These are phyloP conservation scores for Chalaropsis ovoidea DNA, from an alignment of 2,329 filamentous ascomycete genomes.

Conservation along the genomic window DNA sequence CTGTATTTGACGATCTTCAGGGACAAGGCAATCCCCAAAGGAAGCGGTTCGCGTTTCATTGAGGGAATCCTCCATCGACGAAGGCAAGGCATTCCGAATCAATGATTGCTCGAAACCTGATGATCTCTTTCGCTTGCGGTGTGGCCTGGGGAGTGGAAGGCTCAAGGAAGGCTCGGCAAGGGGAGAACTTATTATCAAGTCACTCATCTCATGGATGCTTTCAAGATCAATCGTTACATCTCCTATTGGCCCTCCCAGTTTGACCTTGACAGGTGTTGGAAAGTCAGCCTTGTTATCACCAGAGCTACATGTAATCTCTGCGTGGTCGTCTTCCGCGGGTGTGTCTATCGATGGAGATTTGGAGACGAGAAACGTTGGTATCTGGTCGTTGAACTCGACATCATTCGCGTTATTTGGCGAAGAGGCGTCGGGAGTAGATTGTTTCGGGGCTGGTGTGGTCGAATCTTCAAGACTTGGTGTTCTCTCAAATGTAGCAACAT, in stretches of 20 bases:
- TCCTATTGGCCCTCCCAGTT: background rate
- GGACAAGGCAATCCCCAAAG: background rate
- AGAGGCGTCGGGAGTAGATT: background rate
- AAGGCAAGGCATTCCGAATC: background rate
- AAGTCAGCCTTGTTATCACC: background rate
- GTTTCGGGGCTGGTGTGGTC: background rate
- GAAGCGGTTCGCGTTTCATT: background rate
- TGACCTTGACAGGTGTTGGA: background rate
- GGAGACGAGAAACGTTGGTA: background rate
- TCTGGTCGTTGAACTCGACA: background rate
- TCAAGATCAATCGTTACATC: background rate
- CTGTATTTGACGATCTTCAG: background rate
- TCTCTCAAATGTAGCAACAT: background rate
- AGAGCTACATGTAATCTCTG: background rate
- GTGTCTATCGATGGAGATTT: background rate
- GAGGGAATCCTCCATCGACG: background rate
- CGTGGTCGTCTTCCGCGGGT: background rate
- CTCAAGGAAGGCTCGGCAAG: slow-evolving; percentile 21
- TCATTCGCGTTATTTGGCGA: background rate
- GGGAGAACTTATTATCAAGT: slow-evolving; percentile 22
- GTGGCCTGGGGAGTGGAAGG: slow-evolving; percentile 6
- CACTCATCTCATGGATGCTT: background rate
- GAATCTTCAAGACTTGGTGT: background rate
- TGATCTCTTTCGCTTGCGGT: slow-evolving; percentile 18
- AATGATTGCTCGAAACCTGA: background rate